A percentile compares a stretch with the other conserved stretches of the same genome.
Evolutionary conservation across 2,329 filamentous ascomycete species (phyloP).

Genomic region (Fusarium anthophilum): DNA sequence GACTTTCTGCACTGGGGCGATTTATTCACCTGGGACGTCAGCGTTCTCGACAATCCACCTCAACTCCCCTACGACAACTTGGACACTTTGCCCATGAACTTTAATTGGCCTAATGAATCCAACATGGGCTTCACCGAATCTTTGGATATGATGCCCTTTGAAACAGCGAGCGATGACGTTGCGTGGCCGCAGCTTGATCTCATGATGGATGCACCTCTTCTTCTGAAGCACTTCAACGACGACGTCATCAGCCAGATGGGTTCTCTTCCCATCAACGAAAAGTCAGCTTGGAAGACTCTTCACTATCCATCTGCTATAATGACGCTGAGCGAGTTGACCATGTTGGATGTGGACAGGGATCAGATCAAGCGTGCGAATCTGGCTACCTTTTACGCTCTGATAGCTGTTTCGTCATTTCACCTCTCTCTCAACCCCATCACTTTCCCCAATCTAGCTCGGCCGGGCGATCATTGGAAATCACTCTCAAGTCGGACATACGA

Average conservation of each 20-base stretch:
- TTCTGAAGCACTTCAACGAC: conserved; percentile 35
- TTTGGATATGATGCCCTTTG: background rate
- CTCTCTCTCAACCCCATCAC: conserved; percentile 21
- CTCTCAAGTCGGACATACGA: conserved; percentile 26
- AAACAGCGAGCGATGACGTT: background rate
- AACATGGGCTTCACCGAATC: conserved; percentile 11
- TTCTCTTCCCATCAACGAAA: conserved; percentile 35
- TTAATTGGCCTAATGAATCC: conserved; percentile 20
- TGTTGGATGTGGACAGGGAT: conserved; percentile 20
- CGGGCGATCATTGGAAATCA: conserved; percentile 17
- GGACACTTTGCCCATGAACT: conserved; percentile 2
- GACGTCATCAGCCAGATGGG: conserved; percentile 38
- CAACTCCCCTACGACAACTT: conserved; percentile 12
- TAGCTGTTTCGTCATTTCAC: conserved; percentile 33
- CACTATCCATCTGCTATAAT: conserved; percentile 34
- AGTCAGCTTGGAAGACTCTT: conserved; percentile 33
- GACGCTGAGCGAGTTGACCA: conserved; percentile 33
- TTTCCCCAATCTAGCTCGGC: conserved; percentile 1
- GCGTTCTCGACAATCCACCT: conserved; percentile 27
- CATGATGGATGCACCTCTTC: conserved; percentile 22
- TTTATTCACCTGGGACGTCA: conserved; percentile 36
- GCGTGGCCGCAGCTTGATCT: conserved; percentile 34
- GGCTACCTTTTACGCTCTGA: conserved; percentile 28
- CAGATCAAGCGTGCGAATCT: conserved; percentile 34
- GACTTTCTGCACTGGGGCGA: conserved; percentile 37